These are phyloP conservation scores for Botryobasidium botryosum DNA, from an alignment of 768 basidiomycete species.

Conservation along the genomic window DNA sequence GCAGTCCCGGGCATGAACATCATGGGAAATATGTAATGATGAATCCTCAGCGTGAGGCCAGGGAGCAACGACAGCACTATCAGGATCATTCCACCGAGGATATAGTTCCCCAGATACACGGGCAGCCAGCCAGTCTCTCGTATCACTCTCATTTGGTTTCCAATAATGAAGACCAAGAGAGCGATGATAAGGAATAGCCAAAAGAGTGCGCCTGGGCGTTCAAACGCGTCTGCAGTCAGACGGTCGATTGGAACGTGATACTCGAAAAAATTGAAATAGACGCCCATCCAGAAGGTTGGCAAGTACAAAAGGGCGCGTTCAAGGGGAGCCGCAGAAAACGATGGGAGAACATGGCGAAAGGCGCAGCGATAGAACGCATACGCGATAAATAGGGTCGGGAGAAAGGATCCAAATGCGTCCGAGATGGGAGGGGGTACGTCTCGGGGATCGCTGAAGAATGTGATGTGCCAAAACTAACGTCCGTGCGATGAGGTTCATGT, in stretches of 20 bases:
- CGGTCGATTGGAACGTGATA: conserved; percentile 61
- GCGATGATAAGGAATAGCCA: conserved; percentile 53
- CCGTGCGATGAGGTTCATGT: conserved; percentile 12
- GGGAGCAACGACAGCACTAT: conserved; percentile 55
- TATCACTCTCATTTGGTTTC: conserved; percentile 70
- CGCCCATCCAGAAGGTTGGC: conserved; percentile 60
- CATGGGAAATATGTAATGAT: conserved; percentile 72
- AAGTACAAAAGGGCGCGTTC: conserved; percentile 63
- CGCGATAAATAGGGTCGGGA: conserved; percentile 59
- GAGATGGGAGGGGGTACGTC: conserved; percentile 50
- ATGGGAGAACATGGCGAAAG: conserved; percentile 55
- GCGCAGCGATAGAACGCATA: conserved; percentile 68
- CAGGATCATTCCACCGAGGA: conserved; percentile 43
- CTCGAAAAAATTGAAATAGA: conserved; percentile 55
- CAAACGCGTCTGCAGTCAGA: conserved; percentile 50
- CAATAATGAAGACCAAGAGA: conserved; percentile 36
- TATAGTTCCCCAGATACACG: conserved; percentile 59
- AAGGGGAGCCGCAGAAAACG: conserved; percentile 47
- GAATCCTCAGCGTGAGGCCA: conserved; percentile 48
- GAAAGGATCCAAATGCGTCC: conserved; percentile 56
- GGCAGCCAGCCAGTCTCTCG: conserved; percentile 74
- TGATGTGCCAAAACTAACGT: conserved; percentile 66
- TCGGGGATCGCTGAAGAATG: conserved; percentile 60
- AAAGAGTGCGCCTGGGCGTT: conserved; percentile 47
- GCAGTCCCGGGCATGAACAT: conserved; percentile 59